A percentile compares a stretch with the other conserved stretches of the same genome.
phyloP scores from a whole-genome alignment of 768 basidiomycete species.

The Dioszegia aurantiaca region DNA sequence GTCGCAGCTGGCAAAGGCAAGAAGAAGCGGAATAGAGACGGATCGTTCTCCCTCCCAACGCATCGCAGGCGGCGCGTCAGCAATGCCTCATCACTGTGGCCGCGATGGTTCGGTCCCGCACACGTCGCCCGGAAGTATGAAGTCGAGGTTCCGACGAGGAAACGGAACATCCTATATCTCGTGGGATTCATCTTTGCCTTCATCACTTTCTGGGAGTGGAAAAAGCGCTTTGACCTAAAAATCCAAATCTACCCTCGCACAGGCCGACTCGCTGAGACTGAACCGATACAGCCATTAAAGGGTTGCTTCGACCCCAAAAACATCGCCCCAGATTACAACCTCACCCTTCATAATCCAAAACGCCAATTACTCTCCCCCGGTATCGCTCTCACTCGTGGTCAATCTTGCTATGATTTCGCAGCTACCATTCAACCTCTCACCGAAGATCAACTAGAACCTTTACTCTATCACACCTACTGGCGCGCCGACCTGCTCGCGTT shows the following conservation, averaged over 20 bases:
- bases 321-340: constrained; percentile 45
- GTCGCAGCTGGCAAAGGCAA: constrained; percentile 16
- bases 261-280: constrained; percentile 60
- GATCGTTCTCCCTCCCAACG: constrained; percentile 36
- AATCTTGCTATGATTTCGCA: constrained; percentile 92
- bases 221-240: constrained; percentile 66
- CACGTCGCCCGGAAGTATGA: background rate
- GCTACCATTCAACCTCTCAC: constrained; percentile 63
- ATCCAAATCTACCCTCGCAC: constrained; percentile 78
- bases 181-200: constrained; percentile 7
- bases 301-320: constrained; percentile 41
- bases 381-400: constrained; percentile 68
- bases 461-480: constrained; percentile 91
- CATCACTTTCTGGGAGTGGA: constrained; percentile 51
- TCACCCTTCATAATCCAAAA: constrained; percentile 54
- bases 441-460: constrained; percentile 39
- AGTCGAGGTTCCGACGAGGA: constrained; percentile 7
- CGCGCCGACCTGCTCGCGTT: constrained; percentile 80
- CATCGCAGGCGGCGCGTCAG: constrained; percentile 30
- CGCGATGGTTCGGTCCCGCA: constrained; percentile 15
- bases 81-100: constrained; percentile 18
- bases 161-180: constrained; percentile 11
- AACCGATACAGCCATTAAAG: constrained; percentile 57
- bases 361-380: constrained; percentile 78
- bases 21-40: constrained; percentile 23